Conservation (phyloP, 2,329 filamentous ascomycete species). For the Aspergillus pseudonomiae region DNA sequence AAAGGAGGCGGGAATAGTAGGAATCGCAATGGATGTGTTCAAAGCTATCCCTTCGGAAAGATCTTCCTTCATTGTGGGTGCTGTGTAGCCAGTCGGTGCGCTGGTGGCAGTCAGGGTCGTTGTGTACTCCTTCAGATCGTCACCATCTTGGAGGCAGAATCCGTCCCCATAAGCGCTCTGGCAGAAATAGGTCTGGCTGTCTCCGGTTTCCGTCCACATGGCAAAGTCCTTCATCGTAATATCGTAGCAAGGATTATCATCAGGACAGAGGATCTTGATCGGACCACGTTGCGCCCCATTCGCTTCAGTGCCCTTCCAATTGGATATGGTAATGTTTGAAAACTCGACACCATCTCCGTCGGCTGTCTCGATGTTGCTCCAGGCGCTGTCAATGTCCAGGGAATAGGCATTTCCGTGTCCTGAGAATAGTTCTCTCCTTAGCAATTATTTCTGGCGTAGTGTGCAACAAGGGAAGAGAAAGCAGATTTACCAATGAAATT, state of each 20-base stretch:
- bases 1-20: conserved; percentile 28
- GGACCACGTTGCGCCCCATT: conserved; percentile 57
- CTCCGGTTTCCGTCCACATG: conserved; percentile 43
- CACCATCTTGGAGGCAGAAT: conserved; percentile 46
- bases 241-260: conserved; percentile 55
- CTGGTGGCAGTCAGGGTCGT: conserved; percentile 22
- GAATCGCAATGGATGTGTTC: conserved; percentile 28
- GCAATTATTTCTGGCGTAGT: no score
- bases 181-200: conserved; percentile 47
- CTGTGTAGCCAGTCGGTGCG: conserved; percentile 30
- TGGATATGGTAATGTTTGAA: conserved; percentile 55
- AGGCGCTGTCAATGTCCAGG: conserved; percentile 59
- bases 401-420: conserved; percentile 63
- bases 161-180: conserved; percentile 53
- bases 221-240: conserved; percentile 55
- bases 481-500: conserved; percentile 53
- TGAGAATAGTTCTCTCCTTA: not conserved
- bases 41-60: conserved; percentile 19
- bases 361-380: conserved; percentile 47
- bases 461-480: not conserved
- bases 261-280: conserved; percentile 56
- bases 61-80: conserved; percentile 28
- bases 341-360: conserved; percentile 56
- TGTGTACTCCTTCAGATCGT: conserved; percentile 18
- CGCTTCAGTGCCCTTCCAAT: conserved; percentile 58